A percentile compares a stretch with the other conserved stretches of the same genome.
Conservation (phyloP, 768 basidiomycete species). For the Auriscalpium vulgare region DNA sequence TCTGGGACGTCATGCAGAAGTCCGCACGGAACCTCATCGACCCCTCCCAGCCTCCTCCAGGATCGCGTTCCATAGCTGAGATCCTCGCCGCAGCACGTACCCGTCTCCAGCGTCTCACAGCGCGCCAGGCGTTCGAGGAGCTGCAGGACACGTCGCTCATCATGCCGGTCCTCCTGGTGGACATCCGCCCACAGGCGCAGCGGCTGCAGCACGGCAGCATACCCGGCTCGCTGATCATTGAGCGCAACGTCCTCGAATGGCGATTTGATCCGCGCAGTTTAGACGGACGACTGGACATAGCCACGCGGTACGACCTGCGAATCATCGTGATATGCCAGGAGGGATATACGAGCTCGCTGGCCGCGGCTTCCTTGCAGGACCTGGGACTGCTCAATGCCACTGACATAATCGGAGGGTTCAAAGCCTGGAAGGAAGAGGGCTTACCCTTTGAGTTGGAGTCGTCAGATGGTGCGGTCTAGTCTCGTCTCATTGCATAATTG, state of each 20-base stretch:
- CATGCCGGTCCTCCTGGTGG: slow-evolving; percentile 67
- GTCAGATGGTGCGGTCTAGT: too few species aligned
- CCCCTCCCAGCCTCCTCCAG: slow-evolving; percentile 54
- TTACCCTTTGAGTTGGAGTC: slow-evolving; percentile 33
- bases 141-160: slow-evolving; percentile 37
- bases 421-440: slow-evolving; percentile 62
- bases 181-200: slow-evolving; percentile 62
- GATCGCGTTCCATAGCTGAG: slow-evolving; percentile 50
- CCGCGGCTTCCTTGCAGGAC: slow-evolving; percentile 60
- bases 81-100: slow-evolving; percentile 53
- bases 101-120: slow-evolving; percentile 54
- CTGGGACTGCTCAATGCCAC: slow-evolving; percentile 68
- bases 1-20: slow-evolving; percentile 67
- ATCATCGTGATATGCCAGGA: slow-evolving; percentile 73
- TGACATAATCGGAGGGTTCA: slow-evolving; percentile 68
- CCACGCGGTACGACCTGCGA: slow-evolving; percentile 66
- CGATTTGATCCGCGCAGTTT: slow-evolving; percentile 61
- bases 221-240: slow-evolving; percentile 61
- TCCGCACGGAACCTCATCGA: slow-evolving; percentile 51
- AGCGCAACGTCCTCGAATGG: slow-evolving; percentile 76
- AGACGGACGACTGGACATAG: slow-evolving; percentile 51
- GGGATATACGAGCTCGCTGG: slow-evolving; percentile 65
- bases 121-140: slow-evolving; percentile 52
- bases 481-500: too few species aligned
- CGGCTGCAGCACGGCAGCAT: slow-evolving; percentile 52